phyloP scores from a whole-genome alignment of 352 stramenopile species.

The Pythium monospermum region DNA sequence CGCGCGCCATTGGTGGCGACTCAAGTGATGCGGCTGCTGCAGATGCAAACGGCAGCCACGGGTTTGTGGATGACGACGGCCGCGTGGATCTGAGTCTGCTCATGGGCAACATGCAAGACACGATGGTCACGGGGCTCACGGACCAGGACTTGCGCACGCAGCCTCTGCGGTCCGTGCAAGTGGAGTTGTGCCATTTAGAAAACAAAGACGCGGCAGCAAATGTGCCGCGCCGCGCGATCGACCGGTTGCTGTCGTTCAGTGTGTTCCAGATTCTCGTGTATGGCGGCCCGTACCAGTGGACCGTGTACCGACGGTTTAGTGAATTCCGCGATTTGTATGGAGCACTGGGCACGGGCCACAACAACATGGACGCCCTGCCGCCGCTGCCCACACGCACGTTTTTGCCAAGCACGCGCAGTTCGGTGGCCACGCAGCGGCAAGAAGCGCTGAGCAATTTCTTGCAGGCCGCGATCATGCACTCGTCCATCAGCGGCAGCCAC shows the following conservation, averaged over 20 bases:
- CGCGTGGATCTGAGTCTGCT: conserved; percentile 67
- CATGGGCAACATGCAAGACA: conserved; percentile 81
- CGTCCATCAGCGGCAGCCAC: conserved; percentile 57
- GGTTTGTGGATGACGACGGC: conserved; percentile 71
- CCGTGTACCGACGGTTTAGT: conserved; percentile 80
- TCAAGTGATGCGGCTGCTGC: neutral
- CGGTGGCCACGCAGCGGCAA: conserved; percentile 69
- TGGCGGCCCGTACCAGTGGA: conserved; percentile 82
- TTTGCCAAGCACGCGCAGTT: conserved; percentile 59
- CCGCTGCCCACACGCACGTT: conserved; percentile 65
- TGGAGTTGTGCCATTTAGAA: conserved; percentile 81
- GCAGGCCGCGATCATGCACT: conserved; percentile 82
- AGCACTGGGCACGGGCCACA: conserved; percentile 41
- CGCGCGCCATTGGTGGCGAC: no score
- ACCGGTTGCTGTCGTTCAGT: conserved; percentile 74
- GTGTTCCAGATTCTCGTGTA: conserved; percentile 84
- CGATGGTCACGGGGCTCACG: conserved; percentile 66
- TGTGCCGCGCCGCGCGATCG: conserved; percentile 60
- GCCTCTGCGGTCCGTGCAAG: conserved; percentile 69
- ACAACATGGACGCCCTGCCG: conserved; percentile 48
- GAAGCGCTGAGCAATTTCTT: conserved; percentile 76
- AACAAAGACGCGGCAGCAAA: conserved; percentile 85
- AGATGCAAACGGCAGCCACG: conserved; percentile 42
- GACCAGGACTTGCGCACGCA: conserved; percentile 66
- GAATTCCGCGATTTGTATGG: conserved; percentile 67